Conservation (phyloP, 371 early-diverging fungal genomes). For the Amoeboaphelidium protococcarum region DNA sequence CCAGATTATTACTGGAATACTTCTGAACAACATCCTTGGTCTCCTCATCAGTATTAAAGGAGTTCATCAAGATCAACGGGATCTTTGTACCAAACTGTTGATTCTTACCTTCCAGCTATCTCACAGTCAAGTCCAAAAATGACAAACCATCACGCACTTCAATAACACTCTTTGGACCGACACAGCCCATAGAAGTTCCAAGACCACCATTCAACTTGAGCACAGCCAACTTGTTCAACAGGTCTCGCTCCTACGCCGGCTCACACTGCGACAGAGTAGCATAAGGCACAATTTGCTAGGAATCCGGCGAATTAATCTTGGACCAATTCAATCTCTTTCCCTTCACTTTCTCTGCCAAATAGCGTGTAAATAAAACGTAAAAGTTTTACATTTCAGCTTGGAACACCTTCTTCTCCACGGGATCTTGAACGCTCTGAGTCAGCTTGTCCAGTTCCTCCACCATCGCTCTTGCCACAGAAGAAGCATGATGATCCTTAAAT, state of each 20-base stretch:
- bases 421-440: no score
- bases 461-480: no score
- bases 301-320: slow-evolving; percentile 65
- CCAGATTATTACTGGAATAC: slow-evolving; percentile 65
- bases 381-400: slow-evolving; percentile 50
- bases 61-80: slow-evolving; percentile 98
- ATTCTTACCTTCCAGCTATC: slow-evolving; percentile 98
- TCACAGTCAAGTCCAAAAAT: slow-evolving; percentile 92
- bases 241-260: slow-evolving; percentile 16
- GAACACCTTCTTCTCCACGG: slow-evolving; percentile 11
- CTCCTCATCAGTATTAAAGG: slow-evolving; percentile 96
- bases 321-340: slow-evolving; percentile 73
- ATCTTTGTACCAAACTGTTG: slow-evolving; percentile 74
- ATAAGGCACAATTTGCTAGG: slow-evolving; percentile 53
- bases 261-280: slow-evolving; percentile 24
- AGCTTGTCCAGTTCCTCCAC: no score
- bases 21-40: slow-evolving; percentile 90
- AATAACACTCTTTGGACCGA: slow-evolving; percentile 97
- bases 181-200: slow-evolving; percentile 99
- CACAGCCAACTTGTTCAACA: slow-evolving; percentile 79
- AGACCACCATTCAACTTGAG: slow-evolving; percentile 98
- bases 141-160: slow-evolving; percentile 95
- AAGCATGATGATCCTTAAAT: no score
- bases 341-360: slow-evolving; percentile 44
- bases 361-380: slow-evolving; percentile 64